phyloP scores from a whole-genome alignment of 352 stramenopile species.

The Elongisporangium senticosum region DNA sequence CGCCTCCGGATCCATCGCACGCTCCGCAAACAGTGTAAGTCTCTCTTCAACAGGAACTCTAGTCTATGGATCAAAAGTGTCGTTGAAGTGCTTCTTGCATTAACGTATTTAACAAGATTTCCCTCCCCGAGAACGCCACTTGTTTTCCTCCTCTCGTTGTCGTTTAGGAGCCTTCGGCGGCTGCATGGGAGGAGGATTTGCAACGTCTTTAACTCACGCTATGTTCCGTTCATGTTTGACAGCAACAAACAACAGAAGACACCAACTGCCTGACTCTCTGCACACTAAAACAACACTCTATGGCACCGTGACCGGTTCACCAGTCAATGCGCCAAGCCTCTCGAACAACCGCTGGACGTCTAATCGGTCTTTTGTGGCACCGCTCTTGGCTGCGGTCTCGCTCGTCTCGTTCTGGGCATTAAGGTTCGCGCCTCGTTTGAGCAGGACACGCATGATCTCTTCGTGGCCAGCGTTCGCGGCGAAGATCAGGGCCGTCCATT shows the following conservation, averaged over 20 bases:
- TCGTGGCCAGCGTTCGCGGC: slow-evolving; percentile 57
- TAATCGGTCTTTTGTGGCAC: neutral
- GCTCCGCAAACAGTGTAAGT: slow-evolving; percentile 38
- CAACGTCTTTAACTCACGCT: no score
- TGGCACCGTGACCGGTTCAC: neutral
- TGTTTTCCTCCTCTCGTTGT: no score
- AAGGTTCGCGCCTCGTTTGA: slow-evolving; percentile 1
- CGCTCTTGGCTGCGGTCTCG: neutral
- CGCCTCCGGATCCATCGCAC: slow-evolving; percentile 26
- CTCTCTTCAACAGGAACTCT: neutral
- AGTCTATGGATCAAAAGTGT: neutral
- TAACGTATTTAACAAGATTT: neutral
- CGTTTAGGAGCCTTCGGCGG: no score
- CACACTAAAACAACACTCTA: neutral
- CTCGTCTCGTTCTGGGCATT: neutral
- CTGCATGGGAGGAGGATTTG: no score
- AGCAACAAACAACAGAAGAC: neutral
- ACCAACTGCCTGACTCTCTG: neutral
- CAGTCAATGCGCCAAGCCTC: neutral
- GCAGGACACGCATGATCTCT: neutral
- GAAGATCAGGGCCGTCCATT: slow-evolving; percentile 80
- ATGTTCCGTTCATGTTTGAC: neutral
- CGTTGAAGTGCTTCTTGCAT: neutral
- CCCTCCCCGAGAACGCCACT: neutral
- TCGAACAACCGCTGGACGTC: neutral